phyloP scores from a whole-genome alignment of 805 yeast species.

The Kurtzmaniella cleridarum region DNA sequence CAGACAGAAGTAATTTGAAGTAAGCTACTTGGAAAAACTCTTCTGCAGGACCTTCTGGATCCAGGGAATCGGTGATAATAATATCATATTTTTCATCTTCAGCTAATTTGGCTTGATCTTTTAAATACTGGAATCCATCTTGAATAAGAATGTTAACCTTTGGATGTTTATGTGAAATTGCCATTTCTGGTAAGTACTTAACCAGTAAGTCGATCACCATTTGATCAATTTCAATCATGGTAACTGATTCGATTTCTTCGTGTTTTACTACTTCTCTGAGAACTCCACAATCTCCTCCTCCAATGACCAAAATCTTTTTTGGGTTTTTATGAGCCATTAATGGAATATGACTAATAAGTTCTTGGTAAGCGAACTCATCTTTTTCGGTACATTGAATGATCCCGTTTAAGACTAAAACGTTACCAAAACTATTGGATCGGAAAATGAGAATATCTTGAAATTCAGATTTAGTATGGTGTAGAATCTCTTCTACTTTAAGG shows the following conservation, averaged over 20 bases:
- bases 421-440: slow-evolving; percentile 71
- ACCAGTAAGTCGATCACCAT: slow-evolving; percentile 69
- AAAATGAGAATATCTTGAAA: slow-evolving; percentile 84
- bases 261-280: slow-evolving; percentile 83
- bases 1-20: slow-evolving; percentile 59
- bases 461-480: slow-evolving; percentile 62
- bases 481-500: slow-evolving; percentile 54
- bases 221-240: slow-evolving; percentile 86
- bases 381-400: slow-evolving; percentile 87
- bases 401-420: slow-evolving; percentile 85
- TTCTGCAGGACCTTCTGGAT: slow-evolving; percentile 95
- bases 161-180: slow-evolving; percentile 57
- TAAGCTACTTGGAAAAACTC: slow-evolving; percentile 76
- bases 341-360: slow-evolving; percentile 82
- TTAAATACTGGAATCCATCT: slow-evolving; percentile 80
- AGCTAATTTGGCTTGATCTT: slow-evolving; percentile 23
- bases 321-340: slow-evolving; percentile 74
- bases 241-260: slow-evolving; percentile 51
- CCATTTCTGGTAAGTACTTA: slow-evolving; percentile 73
- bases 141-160: slow-evolving; percentile 62
- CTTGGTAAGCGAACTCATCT: slow-evolving; percentile 93
- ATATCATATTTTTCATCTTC: slow-evolving; percentile 60
- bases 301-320: slow-evolving; percentile 74
- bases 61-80: slow-evolving; percentile 87
- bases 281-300: slow-evolving; percentile 97